phyloP scores from a whole-genome alignment of 148 eudicot genomes.

The Rhododendron henanense region DNA sequence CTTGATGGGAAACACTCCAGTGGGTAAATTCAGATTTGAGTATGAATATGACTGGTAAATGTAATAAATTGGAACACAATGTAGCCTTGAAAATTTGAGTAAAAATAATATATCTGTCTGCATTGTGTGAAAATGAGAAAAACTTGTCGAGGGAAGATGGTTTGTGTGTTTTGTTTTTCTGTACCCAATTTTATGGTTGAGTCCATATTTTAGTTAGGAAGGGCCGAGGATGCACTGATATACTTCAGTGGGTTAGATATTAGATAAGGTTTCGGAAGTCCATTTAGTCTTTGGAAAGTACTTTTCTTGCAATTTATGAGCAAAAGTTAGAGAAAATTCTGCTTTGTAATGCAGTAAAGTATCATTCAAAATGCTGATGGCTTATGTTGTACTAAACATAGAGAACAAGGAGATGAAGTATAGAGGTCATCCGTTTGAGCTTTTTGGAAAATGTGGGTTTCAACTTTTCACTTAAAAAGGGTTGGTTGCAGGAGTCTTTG shows the following conservation, averaged over 20 bases:
- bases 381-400: not conserved
- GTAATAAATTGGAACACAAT: not conserved
- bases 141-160: not conserved
- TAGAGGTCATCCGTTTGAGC: not conserved
- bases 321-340: not conserved
- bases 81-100: not conserved
- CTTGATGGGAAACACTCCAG: not conserved
- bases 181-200: not conserved
- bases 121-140: not conserved
- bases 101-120: not conserved
- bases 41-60: not conserved
- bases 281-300: not conserved
- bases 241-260: not conserved
- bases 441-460: not conserved
- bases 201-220: not conserved
- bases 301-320: not conserved
- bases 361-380: not conserved
- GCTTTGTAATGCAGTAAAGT: not conserved
- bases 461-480: not conserved
- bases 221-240: not conserved
- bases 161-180: not conserved
- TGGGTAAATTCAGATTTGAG: not conserved
- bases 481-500: not conserved
- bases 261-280: not conserved
- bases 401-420: slow-evolving; percentile 4